Evolutionary conservation across 208 protist genomes (phyloP).

Genomic region (Trypanosoma rangeli): DNA sequence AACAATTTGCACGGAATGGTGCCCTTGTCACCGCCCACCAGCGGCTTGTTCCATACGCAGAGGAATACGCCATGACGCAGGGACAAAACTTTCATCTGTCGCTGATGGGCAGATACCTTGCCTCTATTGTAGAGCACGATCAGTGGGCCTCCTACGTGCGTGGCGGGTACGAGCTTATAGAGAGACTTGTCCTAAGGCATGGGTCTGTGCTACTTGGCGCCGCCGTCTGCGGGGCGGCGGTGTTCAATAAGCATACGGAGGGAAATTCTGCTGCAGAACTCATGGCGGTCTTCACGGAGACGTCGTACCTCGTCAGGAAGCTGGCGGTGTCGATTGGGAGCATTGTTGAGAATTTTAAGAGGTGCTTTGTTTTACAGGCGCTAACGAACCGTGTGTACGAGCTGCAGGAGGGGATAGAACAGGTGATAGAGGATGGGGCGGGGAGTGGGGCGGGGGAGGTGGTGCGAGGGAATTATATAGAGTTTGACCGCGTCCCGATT

Average conservation of each 20-base stretch:
- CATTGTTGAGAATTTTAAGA: slow-evolving; percentile 51
- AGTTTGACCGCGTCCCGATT: slow-evolving; percentile 77
- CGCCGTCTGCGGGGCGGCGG: slow-evolving; percentile 34
- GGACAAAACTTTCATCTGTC: slow-evolving; percentile 38
- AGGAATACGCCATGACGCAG: slow-evolving; percentile 62
- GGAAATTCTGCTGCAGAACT: slow-evolving; percentile 22
- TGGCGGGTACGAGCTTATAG: slow-evolving; percentile 46
- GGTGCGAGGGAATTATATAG: slow-evolving; percentile 67
- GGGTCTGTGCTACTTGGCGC: slow-evolving; percentile 54
- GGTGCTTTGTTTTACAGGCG: slow-evolving; percentile 42
- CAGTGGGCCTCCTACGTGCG: slow-evolving; percentile 53
- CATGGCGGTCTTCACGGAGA: slow-evolving; percentile 28
- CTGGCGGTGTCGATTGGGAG: slow-evolving; percentile 43
- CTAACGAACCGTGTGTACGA: slow-evolving; percentile 59
- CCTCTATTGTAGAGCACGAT: slow-evolving; percentile 42
- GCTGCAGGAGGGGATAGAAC: slow-evolving; percentile 42
- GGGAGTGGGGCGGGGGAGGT: slow-evolving; percentile 30
- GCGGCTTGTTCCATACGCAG: slow-evolving; percentile 42
- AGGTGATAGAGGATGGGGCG: slow-evolving; percentile 27
- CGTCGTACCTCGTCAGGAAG: slow-evolving; percentile 42
- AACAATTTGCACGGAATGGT: slow-evolving; percentile 46
- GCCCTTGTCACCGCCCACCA: slow-evolving; percentile 54
- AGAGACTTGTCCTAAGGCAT: slow-evolving; percentile 59
- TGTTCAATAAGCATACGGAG: slow-evolving; percentile 19
- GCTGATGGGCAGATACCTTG: slow-evolving; percentile 45